These are phyloP conservation scores for Magnolia sinica DNA, from an alignment of 164 flowering plant genomes.

Conservation along the genomic window DNA sequence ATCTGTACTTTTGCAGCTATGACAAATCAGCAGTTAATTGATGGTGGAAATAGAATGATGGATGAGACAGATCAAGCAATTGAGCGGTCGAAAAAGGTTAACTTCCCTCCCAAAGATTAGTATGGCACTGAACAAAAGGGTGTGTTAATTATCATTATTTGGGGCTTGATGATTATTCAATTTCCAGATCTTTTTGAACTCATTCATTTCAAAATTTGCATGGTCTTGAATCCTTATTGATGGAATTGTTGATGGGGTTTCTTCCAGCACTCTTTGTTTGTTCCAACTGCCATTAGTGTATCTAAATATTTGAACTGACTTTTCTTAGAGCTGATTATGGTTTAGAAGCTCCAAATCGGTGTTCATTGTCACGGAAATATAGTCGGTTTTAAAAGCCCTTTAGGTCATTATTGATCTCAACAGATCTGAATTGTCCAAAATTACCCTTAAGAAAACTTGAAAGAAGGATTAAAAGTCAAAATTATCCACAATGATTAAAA, in stretches of 20 bases:
- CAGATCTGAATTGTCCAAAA: not conserved
- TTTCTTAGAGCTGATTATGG: too few relatives aligned
- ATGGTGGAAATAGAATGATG: constrained; percentile 75
- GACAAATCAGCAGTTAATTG: constrained; percentile 81
- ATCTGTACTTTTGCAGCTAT: constrained; percentile 48
- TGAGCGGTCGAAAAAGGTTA: constrained; percentile 79
- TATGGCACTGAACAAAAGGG: not conserved
- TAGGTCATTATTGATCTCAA: not conserved
- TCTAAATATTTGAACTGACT: not conserved
- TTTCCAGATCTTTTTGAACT: not conserved
- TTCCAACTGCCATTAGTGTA: not conserved
- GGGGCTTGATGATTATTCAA: too few relatives aligned
- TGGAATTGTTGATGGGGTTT: not conserved
- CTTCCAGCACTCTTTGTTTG: not conserved
- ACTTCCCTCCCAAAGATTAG: not conserved
- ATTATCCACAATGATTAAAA: too few relatives aligned
- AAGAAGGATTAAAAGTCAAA: too few relatives aligned
- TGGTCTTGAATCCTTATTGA: not conserved
- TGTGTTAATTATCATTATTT: not conserved
- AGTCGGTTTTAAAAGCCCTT: too few relatives aligned
- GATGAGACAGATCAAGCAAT: constrained; percentile 93
- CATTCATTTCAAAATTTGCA: not conserved
- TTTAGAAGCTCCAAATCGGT: too few relatives aligned
- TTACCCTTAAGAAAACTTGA: not conserved
- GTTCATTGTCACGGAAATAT: too few relatives aligned